phyloP scores from a whole-genome alignment of 208 protist genomes.

The Acanthamoeba castellanii region DNA sequence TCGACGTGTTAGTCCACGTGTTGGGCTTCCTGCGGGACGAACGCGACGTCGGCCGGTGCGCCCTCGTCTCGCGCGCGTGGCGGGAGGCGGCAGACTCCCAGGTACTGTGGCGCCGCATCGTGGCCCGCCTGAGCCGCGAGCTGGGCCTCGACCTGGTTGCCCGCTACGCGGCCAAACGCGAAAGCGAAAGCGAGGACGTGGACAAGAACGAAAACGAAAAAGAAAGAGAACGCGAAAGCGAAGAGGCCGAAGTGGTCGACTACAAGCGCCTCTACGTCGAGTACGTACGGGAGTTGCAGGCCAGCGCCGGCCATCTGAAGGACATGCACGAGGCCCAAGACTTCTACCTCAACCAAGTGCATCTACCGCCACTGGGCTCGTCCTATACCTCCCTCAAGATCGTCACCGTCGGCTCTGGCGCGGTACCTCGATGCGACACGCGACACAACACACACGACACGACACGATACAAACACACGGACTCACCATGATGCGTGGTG shows the following conservation, averaged over 20 bases:
- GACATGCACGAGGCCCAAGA: background rate
- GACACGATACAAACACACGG: no score
- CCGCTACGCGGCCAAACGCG: background rate
- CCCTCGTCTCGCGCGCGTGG: background rate
- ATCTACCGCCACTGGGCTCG: background rate
- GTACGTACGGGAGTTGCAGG: background rate
- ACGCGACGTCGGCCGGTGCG: slow-evolving; percentile 19
- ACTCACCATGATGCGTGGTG: no score
- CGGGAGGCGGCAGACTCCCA: background rate
- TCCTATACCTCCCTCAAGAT: background rate
- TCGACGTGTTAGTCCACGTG: slow-evolving; percentile 24
- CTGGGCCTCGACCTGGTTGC: background rate
- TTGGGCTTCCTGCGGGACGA: background rate
- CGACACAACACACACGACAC: no score
- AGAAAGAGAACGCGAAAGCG: no score
- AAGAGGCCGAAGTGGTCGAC: background rate
- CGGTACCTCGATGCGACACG: background rate
- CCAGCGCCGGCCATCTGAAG: background rate
- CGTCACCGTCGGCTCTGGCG: background rate
- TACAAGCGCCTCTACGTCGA: slow-evolving; percentile 33
- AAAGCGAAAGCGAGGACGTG: background rate
- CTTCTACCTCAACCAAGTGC: background rate
- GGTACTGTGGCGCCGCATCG: background rate
- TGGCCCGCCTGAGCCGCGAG: background rate
- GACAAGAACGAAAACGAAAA: background rate